These are phyloP conservation scores for Trametes sp. DNA, from an alignment of 1,284 basidiomycete genomes.

Conservation along the genomic window DNA sequence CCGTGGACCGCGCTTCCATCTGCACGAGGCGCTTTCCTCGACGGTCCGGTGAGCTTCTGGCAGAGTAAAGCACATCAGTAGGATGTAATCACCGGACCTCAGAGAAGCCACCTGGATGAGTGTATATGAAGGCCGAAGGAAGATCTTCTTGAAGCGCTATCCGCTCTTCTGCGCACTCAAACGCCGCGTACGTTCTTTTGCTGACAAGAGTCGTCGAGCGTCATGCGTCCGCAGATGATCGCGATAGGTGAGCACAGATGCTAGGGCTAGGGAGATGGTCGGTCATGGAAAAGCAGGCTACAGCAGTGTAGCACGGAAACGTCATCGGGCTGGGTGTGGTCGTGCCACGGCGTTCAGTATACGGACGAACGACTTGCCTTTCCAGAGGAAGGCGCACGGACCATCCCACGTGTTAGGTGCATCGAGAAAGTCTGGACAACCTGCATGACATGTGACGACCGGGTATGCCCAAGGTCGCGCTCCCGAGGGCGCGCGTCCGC, in stretches of 20 bases:
- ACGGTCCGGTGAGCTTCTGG: not conserved
- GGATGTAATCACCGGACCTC: not conserved
- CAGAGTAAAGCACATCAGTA: not conserved
- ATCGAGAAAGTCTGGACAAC: no score
- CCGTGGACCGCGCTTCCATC: not conserved
- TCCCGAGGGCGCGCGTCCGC: no score
- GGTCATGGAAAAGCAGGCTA: no score
- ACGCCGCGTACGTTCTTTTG: no score
- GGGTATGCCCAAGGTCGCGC: no score
- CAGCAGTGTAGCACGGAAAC: no score
- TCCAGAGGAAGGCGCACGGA: not conserved
- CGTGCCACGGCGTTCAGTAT: conserved; percentile 4
- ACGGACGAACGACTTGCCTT: not conserved
- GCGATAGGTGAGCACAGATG: not conserved
- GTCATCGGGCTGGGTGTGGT: no score
- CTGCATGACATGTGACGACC: no score
- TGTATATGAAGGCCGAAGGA: not conserved
- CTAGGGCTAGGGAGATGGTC: no score
- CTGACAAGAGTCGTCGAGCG: no score
- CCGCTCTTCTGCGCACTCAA: not conserved
- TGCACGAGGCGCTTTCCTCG: not conserved
- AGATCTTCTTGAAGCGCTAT: not conserved
- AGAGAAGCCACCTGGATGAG: not conserved
- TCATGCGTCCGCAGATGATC: not conserved
- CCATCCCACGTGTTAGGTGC: not conserved